phyloP scores from a whole-genome alignment of 495 filamentous ascomycete genomes.

The Trichoderma erinaceum region DNA sequence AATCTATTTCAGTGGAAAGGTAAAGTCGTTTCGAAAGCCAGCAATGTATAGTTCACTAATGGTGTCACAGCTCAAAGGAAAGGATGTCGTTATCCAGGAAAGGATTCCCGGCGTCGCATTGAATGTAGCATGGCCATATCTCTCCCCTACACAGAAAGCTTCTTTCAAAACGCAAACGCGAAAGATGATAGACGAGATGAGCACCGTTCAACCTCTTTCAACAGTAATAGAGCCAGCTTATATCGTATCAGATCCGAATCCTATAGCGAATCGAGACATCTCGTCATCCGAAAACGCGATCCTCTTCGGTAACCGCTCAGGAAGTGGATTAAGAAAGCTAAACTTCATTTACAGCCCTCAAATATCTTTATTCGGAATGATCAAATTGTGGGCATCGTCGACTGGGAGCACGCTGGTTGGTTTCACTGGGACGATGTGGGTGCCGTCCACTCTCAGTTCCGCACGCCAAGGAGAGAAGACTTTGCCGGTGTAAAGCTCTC shows the following conservation, averaged over 20 bases:
- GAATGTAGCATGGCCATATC: slow-evolving; percentile 40
- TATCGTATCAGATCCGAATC: slow-evolving; percentile 33
- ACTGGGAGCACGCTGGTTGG: slow-evolving; percentile 45
- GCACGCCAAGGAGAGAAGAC: slow-evolving; percentile 34
- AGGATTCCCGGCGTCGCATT: slow-evolving; percentile 38
- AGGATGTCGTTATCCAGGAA: slow-evolving; percentile 38
- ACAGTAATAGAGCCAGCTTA: slow-evolving; percentile 24
- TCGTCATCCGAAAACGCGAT: slow-evolving; percentile 28
- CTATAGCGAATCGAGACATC: slow-evolving; percentile 31
- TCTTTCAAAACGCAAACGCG: slow-evolving; percentile 39
- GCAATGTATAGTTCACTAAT: no score
- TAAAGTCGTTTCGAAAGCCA: no score
- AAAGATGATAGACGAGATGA: slow-evolving; percentile 43
- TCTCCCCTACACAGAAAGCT: slow-evolving; percentile 32
- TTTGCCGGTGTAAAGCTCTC: slow-evolving; percentile 20
- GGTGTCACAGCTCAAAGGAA: slow-evolving; percentile 33
- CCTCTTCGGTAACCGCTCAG: slow-evolving; percentile 23
- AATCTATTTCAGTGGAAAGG: no score
- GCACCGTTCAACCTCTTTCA: slow-evolving; percentile 23
- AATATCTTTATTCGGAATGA: slow-evolving; percentile 40
- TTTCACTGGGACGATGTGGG: slow-evolving; percentile 39
- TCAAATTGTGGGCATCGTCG: slow-evolving; percentile 38
- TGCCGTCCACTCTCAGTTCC: slow-evolving; percentile 33
- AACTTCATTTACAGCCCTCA: slow-evolving; percentile 34
- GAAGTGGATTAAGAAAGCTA: slow-evolving; percentile 27